Percentiles rank a stretch among this genome's conserved stretches.
phyloP scores from a whole-genome alignment of 1,284 basidiomycete species.

The Laetiporus sulphureus region DNA sequence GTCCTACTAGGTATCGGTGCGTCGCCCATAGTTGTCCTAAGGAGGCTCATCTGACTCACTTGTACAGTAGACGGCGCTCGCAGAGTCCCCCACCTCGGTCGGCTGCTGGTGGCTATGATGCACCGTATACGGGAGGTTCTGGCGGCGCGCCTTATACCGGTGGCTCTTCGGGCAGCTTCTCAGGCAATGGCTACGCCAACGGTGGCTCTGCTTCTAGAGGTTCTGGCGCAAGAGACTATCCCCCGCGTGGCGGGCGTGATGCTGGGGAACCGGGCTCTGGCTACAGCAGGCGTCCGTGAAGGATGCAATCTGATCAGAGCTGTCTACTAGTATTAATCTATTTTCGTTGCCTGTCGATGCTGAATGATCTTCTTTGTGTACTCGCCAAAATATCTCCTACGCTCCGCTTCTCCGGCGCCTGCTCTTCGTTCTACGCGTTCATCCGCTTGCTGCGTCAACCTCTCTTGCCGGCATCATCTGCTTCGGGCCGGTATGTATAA shows the following conservation, averaged over 20 bases:
- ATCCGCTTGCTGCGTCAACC: neutral
- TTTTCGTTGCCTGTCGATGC: too few species aligned
- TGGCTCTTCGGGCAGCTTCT: slow-evolving; percentile 27
- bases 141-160: slow-evolving; percentile 51
- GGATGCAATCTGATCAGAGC: neutral
- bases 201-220: slow-evolving; percentile 33
- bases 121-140: slow-evolving; percentile 32
- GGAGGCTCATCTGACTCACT: slow-evolving; percentile 4
- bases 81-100: slow-evolving; percentile 51
- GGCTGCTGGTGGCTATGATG: slow-evolving; percentile 29
- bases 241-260: slow-evolving; percentile 50
- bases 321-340: neutral
- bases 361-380: too few species aligned
- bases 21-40: slow-evolving; percentile 11
- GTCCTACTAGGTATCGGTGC: slow-evolving; percentile 47
- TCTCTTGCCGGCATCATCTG: neutral
- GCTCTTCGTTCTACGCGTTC: neutral
- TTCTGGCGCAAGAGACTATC: slow-evolving; percentile 50
- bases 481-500: too few species aligned
- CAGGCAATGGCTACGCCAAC: slow-evolving; percentile 42
- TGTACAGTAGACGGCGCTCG: slow-evolving; percentile 54
- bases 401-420: too few species aligned
- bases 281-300: neutral
- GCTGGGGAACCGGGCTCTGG: slow-evolving; percentile 27
- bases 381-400: too few species aligned